Percentiles rank a stretch among this genome's conserved stretches.
Evolutionary conservation across 2,329 filamentous ascomycete species (phyloP).

Genomic region (Daldinia eschscholtzii): DNA sequence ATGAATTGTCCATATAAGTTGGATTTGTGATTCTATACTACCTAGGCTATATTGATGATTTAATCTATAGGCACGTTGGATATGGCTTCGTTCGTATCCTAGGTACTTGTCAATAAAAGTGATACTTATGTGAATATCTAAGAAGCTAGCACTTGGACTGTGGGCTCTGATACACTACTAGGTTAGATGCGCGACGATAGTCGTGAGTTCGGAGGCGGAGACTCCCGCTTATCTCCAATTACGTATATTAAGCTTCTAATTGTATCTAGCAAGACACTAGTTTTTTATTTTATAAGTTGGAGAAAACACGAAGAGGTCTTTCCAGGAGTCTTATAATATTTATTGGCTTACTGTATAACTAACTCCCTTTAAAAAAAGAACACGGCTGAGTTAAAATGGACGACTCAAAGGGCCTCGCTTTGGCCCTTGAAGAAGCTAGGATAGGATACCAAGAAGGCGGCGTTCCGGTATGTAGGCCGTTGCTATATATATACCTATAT

Average conservation of each 20-base stretch:
- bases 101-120: background rate
- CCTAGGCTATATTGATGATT: background rate
- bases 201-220: slow-evolving; percentile 17
- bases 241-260: background rate
- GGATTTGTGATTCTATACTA: background rate
- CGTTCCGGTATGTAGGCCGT: slow-evolving; percentile 57
- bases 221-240: slow-evolving; percentile 35
- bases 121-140: background rate
- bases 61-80: background rate
- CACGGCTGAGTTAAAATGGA: slow-evolving; percentile 51
- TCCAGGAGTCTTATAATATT: background rate
- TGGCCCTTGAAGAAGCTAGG: slow-evolving; percentile 63
- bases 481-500: too few relatives aligned
- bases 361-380: background rate
- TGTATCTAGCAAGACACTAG: background rate
- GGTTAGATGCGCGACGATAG: slow-evolving; percentile 1
- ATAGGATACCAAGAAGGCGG: slow-evolving; percentile 61
- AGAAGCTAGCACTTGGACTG: background rate
- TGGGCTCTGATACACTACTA: background rate
- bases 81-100: background rate
- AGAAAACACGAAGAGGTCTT: background rate
- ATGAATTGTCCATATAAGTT: background rate
- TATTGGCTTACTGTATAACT: background rate
- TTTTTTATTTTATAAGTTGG: background rate
- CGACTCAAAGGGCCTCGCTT: slow-evolving; percentile 57